Evolutionary conservation across 768 basidiomycete species (phyloP), one percentile per base, ranked within the genome.

Genomic region (Pulveroboletus sp.): DNA sequence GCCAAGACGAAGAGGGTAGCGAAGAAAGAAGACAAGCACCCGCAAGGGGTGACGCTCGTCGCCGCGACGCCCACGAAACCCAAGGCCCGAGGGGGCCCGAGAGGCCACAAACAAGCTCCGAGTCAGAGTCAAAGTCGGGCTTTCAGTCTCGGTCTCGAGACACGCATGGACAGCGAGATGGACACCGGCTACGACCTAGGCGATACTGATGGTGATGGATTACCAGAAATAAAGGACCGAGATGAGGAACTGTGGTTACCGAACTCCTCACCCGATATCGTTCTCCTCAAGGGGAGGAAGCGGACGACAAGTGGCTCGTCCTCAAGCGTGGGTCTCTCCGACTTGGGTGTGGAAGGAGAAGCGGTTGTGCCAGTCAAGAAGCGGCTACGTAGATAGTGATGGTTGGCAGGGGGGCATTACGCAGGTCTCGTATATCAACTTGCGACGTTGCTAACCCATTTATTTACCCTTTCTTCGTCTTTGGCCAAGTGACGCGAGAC

Each of bases 31-130:
- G 52, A 46, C 14, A 51, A 18, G 15, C 31, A 6, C 12, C 12
- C 38, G 7, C 59, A 51, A 26, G 61, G 57, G 9, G 51, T 68
- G 24, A 70, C 64, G 7, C 73, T 85, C 26, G 82, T 85, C 21
- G 74, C 73, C 2, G 78, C 78, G 11, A 85, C 81, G 11, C 82
- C 82, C 5, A 68, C 69, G 17, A 79, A 79, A 53, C 61, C 67
- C 39, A 62, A 58, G 32, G 39, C 47, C 39, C 52, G 52, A 46
- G 53, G 33, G 26, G 44, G 48, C 10, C 2, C 44, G 43, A 44
- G 50, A 38, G 54, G 39, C 35, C 21, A 46, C 40, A 56, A 43
- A 35, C 47, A 15, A n/a, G 18, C 43, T 11, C 14, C 43, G 21
- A 52, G 39, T 31, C 55, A 60, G 27, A 46, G 51, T 42, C 52